phyloP scores from a whole-genome alignment of 2,329 filamentous ascomycete species.

The Daldinia eschscholtzii region DNA sequence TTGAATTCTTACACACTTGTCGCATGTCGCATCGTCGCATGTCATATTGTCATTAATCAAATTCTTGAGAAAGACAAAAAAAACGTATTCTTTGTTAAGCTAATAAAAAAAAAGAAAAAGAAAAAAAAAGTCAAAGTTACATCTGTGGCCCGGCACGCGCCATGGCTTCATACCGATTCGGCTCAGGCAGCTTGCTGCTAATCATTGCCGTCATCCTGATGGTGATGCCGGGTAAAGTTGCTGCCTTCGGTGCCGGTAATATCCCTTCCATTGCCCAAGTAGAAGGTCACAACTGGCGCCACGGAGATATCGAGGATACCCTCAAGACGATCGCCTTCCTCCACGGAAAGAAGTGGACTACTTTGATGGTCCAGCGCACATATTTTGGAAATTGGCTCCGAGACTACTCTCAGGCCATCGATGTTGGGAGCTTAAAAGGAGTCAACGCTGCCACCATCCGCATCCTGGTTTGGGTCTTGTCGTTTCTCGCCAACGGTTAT shows the following conservation, averaged over 20 bases:
- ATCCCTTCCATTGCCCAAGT: conserved; percentile 74
- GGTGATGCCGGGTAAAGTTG: conserved; percentile 67
- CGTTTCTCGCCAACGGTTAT: conserved; percentile 85
- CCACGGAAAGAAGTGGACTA: conserved; percentile 86
- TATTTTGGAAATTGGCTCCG: conserved; percentile 92
- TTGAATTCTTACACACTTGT: background rate
- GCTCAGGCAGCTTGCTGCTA: conserved; percentile 66
- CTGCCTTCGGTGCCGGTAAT: conserved; percentile 77
- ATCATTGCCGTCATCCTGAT: conserved; percentile 66
- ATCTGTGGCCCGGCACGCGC: conserved; percentile 23
- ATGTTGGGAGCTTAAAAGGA: conserved; percentile 82
- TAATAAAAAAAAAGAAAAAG: too few species aligned
- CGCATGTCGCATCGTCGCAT: background rate
- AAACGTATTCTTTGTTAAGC: too few species aligned
- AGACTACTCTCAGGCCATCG: conserved; percentile 87
- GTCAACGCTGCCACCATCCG: conserved; percentile 83
- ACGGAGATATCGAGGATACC: conserved; percentile 85
- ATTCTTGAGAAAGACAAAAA: background rate
- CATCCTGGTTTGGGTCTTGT: conserved; percentile 83
- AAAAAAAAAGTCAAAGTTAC: background rate
- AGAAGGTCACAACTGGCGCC: conserved; percentile 77
- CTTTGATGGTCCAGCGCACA: conserved; percentile 79
- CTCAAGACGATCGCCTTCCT: conserved; percentile 82
- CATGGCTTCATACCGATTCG: conserved; percentile 63
- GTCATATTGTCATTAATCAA: background rate